phyloP scores from a whole-genome alignment of 306 rosid species.

The Cucurbita moschata region DNA sequence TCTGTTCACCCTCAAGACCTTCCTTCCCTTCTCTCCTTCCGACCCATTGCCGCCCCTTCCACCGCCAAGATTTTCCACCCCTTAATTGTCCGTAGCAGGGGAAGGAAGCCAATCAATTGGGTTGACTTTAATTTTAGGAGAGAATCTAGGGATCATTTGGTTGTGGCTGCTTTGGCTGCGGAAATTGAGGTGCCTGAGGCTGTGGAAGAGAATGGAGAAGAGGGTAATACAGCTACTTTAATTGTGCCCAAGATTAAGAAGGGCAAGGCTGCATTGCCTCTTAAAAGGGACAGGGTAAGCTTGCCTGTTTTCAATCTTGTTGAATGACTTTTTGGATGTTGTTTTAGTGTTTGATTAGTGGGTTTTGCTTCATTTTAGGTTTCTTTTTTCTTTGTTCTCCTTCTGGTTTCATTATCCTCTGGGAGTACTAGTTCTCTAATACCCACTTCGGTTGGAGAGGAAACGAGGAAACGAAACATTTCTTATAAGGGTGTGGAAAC shows the following conservation, averaged over 20 bases:
- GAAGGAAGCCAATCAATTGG: constrained; percentile 14
- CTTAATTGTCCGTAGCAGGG: constrained; percentile 18
- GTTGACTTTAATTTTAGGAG: constrained; percentile 10
- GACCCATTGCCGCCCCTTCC: constrained; percentile 25
- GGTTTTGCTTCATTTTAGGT: constrained; percentile 10
- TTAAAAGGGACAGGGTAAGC: constrained; percentile 82
- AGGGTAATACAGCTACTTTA: constrained; percentile 15
- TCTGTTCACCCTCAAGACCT: constrained; percentile 37
- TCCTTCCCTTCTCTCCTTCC: constrained; percentile 33
- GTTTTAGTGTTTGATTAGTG: neutral
- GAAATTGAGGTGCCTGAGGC: constrained; percentile 44
- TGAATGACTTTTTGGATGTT: neutral
- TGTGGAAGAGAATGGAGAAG: constrained; percentile 16
- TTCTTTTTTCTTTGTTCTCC: neutral
- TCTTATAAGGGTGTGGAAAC: too few species aligned
- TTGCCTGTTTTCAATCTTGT: neutral
- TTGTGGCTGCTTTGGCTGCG: constrained; percentile 42
- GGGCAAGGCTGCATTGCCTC: constrained; percentile 87
- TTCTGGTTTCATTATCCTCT: neutral
- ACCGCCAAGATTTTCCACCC: constrained; percentile 23
- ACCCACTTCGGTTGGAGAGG: too few species aligned
- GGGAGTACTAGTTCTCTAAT: neutral
- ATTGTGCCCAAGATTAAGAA: constrained; percentile 44
- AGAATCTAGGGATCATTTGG: constrained; percentile 13
- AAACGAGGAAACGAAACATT: too few species aligned